Base-by-base conservation (phyloP, 495 filamentous ascomycete species). In the Niebla homalea region DNA sequence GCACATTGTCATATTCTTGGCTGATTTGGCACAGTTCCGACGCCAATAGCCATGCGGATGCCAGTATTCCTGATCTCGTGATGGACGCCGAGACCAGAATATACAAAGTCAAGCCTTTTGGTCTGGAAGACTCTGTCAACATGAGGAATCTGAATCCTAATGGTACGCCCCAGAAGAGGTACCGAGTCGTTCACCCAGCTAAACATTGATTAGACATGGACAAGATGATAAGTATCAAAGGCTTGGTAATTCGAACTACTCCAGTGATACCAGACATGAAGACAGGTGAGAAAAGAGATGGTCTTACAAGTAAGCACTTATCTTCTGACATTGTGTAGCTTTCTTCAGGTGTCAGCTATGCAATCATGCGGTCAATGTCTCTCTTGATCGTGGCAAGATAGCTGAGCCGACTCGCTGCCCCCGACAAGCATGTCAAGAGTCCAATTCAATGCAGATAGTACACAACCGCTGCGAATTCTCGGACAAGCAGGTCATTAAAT, bases 221-320 rank as follows among this genome's bases (percentile, higher is more conserved):
- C 72, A 94, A 94, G 66, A 76, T 99, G 51, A 78, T 99, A 54
- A 87, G 83, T 60, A 84, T 99, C 66, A 99, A 97, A 67, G 92
- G 92, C 46, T 73, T 99, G 37, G 92, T 97, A 40, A 99, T 99
- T 59, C 83, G 92, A 19, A 83, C 94, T 15, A 96, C 93, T 2
- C 87, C 92, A 4, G 81, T 97, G 50, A 97, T 99, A 53, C 92
- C 92, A 3, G 92, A 99, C 60, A 97, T 97, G 93, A 95, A 93
- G 62, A 80, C 85, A 64, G 80, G 77, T 76, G 65, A 61, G 65
- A 58, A 5, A n/a, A 36, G n/a, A 35, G 6, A 21, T 49, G 11
- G 1, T 22, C 38, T 14, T 46, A 22, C 21, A 42, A 39, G 8
- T 3, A 4, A 10, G 15, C 32, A 1, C 29, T 32, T 5, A 44